A percentile compares a stretch with the other conserved stretches of the same genome.
These are phyloP conservation scores for Moniliella sp. DNA, from an alignment of 1,284 basidiomycete genomes.

Conservation along the genomic window DNA sequence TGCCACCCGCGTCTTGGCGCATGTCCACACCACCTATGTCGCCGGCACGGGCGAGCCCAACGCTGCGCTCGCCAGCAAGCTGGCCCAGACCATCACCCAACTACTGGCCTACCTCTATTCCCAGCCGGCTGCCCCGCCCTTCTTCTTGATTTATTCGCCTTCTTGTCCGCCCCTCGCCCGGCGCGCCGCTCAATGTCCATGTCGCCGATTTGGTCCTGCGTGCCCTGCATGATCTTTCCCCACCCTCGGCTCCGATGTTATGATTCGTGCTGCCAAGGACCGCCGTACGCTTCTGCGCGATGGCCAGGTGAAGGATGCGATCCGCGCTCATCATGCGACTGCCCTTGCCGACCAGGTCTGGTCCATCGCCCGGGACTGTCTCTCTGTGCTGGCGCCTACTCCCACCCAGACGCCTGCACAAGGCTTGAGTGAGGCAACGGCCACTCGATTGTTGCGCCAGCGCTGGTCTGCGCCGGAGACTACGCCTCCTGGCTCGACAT, in stretches of 20 bases:
- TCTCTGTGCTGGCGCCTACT: too few species aligned
- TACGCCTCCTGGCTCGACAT: constrained; percentile 93
- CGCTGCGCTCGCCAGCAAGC: constrained; percentile 76
- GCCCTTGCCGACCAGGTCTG: constrained; percentile 69
- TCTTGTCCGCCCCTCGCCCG: constrained; percentile 46
- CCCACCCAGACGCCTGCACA: too few species aligned
- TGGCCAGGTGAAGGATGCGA: constrained; percentile 26
- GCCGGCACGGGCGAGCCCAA: constrained; percentile 9
- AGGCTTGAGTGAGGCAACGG: too few species aligned
- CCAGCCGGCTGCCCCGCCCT: constrained; percentile 60
- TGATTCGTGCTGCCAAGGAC: constrained; percentile 20
- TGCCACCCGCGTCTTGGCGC: constrained; percentile 23
- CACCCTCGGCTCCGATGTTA: constrained; percentile 30
- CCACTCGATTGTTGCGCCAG: constrained; percentile 69
- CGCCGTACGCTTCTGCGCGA: constrained; percentile 27
- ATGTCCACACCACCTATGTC: constrained; percentile 24
- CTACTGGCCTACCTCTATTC: constrained; percentile 75
- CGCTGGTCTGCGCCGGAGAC: constrained; percentile 67
- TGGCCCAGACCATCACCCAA: constrained; percentile 83
- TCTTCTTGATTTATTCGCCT: constrained; percentile 38
- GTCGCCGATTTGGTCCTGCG: constrained; percentile 44
- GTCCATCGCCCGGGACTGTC: constrained; percentile 55
- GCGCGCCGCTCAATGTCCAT: constrained; percentile 70
- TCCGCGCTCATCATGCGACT: constrained; percentile 43
- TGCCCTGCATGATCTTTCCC: constrained; percentile 26